Base-by-base conservation (phyloP, 805 yeast species). In the Ogataea henricii region DNA sequence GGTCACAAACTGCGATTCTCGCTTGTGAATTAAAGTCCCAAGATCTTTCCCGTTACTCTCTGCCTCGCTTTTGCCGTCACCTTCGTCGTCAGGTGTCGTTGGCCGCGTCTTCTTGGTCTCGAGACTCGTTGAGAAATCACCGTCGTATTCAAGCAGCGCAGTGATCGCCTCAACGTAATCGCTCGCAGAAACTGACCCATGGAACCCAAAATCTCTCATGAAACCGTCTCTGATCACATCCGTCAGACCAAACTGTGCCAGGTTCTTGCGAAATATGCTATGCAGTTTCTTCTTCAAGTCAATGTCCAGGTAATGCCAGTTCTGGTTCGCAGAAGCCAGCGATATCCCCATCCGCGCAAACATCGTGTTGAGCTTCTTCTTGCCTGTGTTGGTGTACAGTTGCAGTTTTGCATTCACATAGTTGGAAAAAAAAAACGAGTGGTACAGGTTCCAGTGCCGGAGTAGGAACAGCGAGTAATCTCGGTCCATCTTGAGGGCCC, bases 341-440 rank as follows among this genome's bases (percentile, higher is more conserved):
- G 97, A 85, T 5, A 94, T 85, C 6, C 99, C 99, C 97, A 95
- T 94, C 57, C 87, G 81, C 1, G 99, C 99, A 70, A 94, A 89
- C 79, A 94, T 77, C 58, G 90, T 89, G 63, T 91, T 96, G 43
- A 94, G 71, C 54, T 83, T 79, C 62, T 88, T 89, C 55, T 85
- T 79, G 5, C 99, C 99, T 48, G 87, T 91, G 60, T 89, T 96
- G 26, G 91, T 85, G 94, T 97, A 94, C 32, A 94, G 70, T 47
- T 82, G 82, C 47, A 94, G 70, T 63, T 90, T 88, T 10, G 98
- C 87, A 59, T 91, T 89, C 27, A 92, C 90, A 60, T 85, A 92
- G 51, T 89, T 84, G n/a, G 96, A 89, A 63, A 91, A 94, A 60
- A 82, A 80, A 66, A 95, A 89, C 52, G 96, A 78, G 55, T 92